Conservation (phyloP, 305 asterid genomes). For the Fraxinus ornus region DNA sequence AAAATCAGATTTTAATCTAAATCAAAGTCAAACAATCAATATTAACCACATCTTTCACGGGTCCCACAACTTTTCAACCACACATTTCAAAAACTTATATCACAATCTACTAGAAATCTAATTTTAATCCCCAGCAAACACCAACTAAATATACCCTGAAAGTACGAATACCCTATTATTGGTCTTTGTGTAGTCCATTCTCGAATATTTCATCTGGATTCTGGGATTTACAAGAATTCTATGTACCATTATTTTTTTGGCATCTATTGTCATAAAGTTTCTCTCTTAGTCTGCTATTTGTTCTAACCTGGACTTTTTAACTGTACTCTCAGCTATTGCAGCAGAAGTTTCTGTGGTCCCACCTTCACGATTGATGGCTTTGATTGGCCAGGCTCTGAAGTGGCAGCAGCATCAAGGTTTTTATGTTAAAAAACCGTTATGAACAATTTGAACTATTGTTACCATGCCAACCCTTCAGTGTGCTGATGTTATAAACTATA, state of each 20-base stretch:
- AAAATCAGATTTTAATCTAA: too few species aligned
- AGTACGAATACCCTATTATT: background rate
- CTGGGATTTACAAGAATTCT: background rate
- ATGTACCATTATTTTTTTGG: background rate
- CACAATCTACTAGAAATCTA: too few species aligned
- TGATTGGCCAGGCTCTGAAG: slow-evolving; percentile 96
- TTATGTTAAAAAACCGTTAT: slow-evolving; percentile 14
- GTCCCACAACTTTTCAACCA: too few species aligned
- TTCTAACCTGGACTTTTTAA: slow-evolving; percentile 28
- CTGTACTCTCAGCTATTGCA: slow-evolving; percentile 63
- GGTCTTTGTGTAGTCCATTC: background rate
- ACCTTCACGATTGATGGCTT: slow-evolving; percentile 91
- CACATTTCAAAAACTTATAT: too few species aligned
- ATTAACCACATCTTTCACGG: too few species aligned
- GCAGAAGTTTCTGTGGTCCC: slow-evolving; percentile 98
- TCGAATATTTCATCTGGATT: slow-evolving; percentile 8
- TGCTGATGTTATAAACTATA: slow-evolving; percentile 13
- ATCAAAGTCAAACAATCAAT: too few species aligned
- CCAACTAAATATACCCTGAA: background rate
- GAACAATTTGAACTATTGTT: slow-evolving; percentile 15
- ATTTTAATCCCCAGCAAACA: too few species aligned
- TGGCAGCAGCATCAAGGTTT: slow-evolving; percentile 99
- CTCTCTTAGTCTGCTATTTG: background rate
- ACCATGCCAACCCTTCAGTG: slow-evolving; percentile 9
- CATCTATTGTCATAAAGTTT: background rate